Conservation (phyloP, 805 yeast genomes). For the Suhomyces pyralidae region DNA sequence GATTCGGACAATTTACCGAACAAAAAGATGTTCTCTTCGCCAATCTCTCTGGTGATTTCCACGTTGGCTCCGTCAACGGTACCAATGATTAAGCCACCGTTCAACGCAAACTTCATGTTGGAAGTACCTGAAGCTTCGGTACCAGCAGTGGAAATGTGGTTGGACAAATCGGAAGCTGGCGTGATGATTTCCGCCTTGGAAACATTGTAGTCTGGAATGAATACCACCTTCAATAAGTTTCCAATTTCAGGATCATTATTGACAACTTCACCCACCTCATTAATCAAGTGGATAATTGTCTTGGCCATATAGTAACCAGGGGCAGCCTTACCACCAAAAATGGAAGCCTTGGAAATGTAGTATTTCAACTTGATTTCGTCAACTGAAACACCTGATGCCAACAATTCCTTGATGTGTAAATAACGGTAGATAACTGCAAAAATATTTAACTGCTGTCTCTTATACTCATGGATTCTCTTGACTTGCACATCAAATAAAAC, state of each 20-base stretch:
- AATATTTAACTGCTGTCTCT: slow-evolving; percentile 90
- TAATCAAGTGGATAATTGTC: slow-evolving; percentile 80
- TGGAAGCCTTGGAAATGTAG: slow-evolving; percentile 70
- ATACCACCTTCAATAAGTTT: slow-evolving; percentile 78
- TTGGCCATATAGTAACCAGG: slow-evolving; percentile 98
- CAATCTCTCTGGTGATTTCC: slow-evolving; percentile 89
- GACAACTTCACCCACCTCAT: slow-evolving; percentile 75
- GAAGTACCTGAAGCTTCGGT: slow-evolving; percentile 97
- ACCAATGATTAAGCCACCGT: slow-evolving; percentile 92
- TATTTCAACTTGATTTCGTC: slow-evolving; percentile 55
- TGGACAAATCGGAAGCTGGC: slow-evolving; percentile 88
- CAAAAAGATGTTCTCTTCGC: slow-evolving; percentile 87
- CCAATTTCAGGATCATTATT: slow-evolving; percentile 74
- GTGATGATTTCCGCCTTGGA: slow-evolving; percentile 88
- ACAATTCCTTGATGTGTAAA: slow-evolving; percentile 65
- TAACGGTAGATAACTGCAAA: slow-evolving; percentile 87
- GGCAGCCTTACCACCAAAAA: slow-evolving; percentile 94
- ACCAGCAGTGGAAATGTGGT: slow-evolving; percentile 95
- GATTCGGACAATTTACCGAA: slow-evolving; percentile 90
- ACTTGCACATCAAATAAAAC: slow-evolving; percentile 90
- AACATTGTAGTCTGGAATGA: slow-evolving; percentile 89
- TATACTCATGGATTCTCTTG: slow-evolving; percentile 92
- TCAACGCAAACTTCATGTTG: slow-evolving; percentile 91
- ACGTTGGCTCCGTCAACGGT: slow-evolving; percentile 97
- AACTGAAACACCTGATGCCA: slow-evolving; percentile 44